phyloP scores from a whole-genome alignment of 768 basidiomycete genomes.

The Lactifluus volemus region DNA sequence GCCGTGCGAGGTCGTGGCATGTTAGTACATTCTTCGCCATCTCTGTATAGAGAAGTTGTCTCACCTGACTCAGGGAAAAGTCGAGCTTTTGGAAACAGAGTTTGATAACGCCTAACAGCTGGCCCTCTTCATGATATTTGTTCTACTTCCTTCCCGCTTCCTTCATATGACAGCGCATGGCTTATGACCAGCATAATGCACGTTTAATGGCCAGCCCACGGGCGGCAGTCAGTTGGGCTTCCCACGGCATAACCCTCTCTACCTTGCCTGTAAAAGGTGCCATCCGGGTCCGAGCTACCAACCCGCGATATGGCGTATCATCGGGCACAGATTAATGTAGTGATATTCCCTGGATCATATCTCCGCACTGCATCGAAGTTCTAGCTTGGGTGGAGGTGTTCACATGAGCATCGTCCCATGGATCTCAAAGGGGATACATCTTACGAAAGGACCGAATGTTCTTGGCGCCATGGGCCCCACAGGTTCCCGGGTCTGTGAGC shows the following conservation, averaged over 20 bases:
- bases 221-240: conserved; percentile 17
- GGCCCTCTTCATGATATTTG: conserved; percentile 23
- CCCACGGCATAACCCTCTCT: background rate
- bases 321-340: conserved; percentile 52
- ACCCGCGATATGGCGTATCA: conserved; percentile 61
- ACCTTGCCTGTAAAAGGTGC: conserved; percentile 71
- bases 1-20: conserved; percentile 18
- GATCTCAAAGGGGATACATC: conserved; percentile 4
- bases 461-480: background rate
- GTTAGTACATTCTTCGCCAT: conserved; percentile 3
- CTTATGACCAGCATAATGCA: background rate
- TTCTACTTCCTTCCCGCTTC: background rate
- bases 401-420: background rate
- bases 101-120: conserved; percentile 49
- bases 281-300: conserved; percentile 49
- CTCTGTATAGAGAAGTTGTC: conserved; percentile 5
- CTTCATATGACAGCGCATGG: background rate
- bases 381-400: background rate
- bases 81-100: conserved; percentile 51
- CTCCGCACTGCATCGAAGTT: background rate
- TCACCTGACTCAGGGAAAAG: conserved; percentile 38
- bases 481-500: too few species aligned
- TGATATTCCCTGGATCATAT: background rate
- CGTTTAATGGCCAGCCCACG: background rate
- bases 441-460: background rate